Conservation (phyloP, 371 early-diverging fungal genomes). For the Syncephalastrum contaminatum region DNA sequence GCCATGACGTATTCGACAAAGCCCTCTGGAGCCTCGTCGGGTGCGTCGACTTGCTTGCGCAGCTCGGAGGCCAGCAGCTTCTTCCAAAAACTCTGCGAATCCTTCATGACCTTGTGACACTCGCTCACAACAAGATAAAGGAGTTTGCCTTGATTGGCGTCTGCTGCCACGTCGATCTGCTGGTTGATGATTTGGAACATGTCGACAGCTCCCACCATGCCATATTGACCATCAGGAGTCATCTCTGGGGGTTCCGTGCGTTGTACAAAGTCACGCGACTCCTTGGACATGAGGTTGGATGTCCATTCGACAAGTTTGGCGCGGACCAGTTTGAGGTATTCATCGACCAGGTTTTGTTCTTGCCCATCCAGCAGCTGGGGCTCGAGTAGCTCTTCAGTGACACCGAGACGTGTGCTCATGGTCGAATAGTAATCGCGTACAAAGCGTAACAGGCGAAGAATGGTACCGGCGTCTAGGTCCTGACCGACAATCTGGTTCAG, state of each 20-base stretch:
- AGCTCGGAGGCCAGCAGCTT: slow-evolving; percentile 71
- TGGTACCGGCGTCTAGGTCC: slow-evolving; percentile 74
- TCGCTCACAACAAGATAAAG: slow-evolving; percentile 85
- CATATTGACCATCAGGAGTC: slow-evolving; percentile 76
- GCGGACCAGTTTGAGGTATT: slow-evolving; percentile 86
- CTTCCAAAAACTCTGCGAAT: slow-evolving; percentile 80
- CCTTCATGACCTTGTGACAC: slow-evolving; percentile 81
- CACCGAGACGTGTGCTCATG: slow-evolving; percentile 84
- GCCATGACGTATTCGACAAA: slow-evolving; percentile 93
- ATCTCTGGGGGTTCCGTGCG: slow-evolving; percentile 76
- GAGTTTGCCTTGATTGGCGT: slow-evolving; percentile 82
- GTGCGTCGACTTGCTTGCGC: slow-evolving; percentile 69
- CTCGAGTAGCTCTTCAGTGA: slow-evolving; percentile 87
- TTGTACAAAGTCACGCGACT: slow-evolving; percentile 77
- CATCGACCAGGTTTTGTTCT: slow-evolving; percentile 83
- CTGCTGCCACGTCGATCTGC: slow-evolving; percentile 87
- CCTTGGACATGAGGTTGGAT: slow-evolving; percentile 79
- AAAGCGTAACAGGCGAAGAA: slow-evolving; percentile 83
- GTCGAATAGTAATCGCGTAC: slow-evolving; percentile 88
- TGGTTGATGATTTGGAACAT: slow-evolving; percentile 96
- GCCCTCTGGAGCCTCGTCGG: slow-evolving; percentile 71
- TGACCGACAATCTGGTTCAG: slow-evolving; percentile 73
- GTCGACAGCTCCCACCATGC: slow-evolving; percentile 79
- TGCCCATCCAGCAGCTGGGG: slow-evolving; percentile 91
- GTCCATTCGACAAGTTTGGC: slow-evolving; percentile 90